Evolutionary conservation across 1,284 basidiomycete genomes (phyloP), one percentile per base, ranked within the genome.

Genomic region (Schizophyllum amplum): DNA sequence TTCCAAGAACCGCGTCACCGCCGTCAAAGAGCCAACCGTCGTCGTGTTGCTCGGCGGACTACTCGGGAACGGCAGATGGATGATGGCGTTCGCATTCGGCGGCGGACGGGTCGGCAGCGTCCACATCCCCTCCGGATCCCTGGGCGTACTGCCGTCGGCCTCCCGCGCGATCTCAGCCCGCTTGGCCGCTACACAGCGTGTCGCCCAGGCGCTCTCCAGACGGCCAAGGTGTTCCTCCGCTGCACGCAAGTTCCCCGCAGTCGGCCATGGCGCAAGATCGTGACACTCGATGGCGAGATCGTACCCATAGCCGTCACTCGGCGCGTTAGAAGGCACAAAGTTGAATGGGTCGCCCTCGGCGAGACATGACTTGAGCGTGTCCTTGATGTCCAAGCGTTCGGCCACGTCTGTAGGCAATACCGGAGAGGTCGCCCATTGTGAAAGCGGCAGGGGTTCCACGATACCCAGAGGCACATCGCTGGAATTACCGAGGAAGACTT

Each of bases 251-350:
- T 86, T 81, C 21, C 79, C 74, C 0, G 75, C 58, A 11, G 77
- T 77, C 2, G 88, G 86, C 69, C 90, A 85, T 13, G 82, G 79
- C 6, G 87, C 86, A 47, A 81, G 72, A 61, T 94, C 91, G 65
- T 90, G 86, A 66, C 90, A 92, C 68, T 94, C 91, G 60, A 95
- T 82, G 69, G 91, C 94, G 47, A 95, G 80, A 63, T 92, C 84
- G 65, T 84, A 94, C 46, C 87, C 86, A 55, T 77, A 72, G 23
- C 82, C 83, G 24, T 72, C 66, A 46, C 69, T 68, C 0, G 89
- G 86, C 62, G 86, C 81, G 65, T 87, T 88, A 23, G 76, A 75
- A 20, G 71, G 65, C 4, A 61, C 61, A 60, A 71, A 79, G 62
- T 83, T 77, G 64, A 86, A 87, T 4, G 80, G 79, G 55, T 81